A percentile compares a stretch with the other conserved stretches of the same genome.
These are phyloP conservation scores for Pythium aquatile DNA, from an alignment of 352 stramenopile genomes.

Conservation along the genomic window DNA sequence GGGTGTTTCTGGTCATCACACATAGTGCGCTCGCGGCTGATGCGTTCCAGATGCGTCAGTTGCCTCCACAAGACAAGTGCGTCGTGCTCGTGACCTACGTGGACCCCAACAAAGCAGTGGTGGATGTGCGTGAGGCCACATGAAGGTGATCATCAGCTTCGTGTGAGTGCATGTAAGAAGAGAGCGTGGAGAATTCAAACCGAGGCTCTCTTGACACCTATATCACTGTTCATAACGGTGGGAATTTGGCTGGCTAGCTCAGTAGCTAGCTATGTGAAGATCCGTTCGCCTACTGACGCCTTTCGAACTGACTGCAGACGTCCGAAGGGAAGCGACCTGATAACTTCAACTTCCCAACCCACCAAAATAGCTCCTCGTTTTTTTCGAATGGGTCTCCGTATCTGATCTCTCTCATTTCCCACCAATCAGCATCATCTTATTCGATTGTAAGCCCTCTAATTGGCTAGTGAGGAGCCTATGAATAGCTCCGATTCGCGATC, in stretches of 20 bases:
- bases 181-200: too few relatives aligned
- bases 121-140: too few relatives aligned
- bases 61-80: too few relatives aligned
- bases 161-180: too few relatives aligned
- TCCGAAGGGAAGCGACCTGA: background rate
- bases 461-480: slow-evolving; percentile 23
- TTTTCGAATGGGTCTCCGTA: slow-evolving; percentile 7
- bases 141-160: too few relatives aligned
- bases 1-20: background rate
- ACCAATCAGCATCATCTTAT: slow-evolving; percentile 26
- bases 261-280: background rate
- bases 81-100: too few relatives aligned
- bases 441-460: background rate
- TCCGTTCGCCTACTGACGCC: background rate
- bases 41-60: too few relatives aligned
- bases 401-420: slow-evolving; percentile 14
- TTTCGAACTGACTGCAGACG: background rate
- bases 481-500: slow-evolving; percentile 27
- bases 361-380: slow-evolving; percentile 11
- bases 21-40: too few relatives aligned
- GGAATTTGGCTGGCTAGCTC: too few relatives aligned
- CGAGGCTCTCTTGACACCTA: too few relatives aligned
- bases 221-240: too few relatives aligned
- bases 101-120: too few relatives aligned
- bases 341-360: slow-evolving; percentile 16